Base-by-base conservation (phyloP, 441 rosid species). In the Dalechampia spathulata region DNA sequence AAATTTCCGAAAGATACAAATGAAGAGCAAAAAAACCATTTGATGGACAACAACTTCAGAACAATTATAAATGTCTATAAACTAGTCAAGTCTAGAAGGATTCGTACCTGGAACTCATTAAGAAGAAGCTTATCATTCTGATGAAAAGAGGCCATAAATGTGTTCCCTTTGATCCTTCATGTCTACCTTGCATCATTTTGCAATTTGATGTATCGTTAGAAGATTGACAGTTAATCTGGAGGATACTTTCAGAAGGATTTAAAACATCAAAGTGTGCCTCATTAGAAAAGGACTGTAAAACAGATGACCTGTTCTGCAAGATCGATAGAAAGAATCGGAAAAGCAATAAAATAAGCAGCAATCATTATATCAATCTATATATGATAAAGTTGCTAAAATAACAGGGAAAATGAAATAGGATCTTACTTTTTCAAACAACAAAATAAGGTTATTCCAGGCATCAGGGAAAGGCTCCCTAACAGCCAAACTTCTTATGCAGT, bases 401-500 rank as follows among this genome's bases (percentile, higher is more conserved):
- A n/a, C n/a, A n/a, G n/a, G n/a, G n/a, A 21, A 4, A 23, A 30
- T 5, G 41, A 40, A 19, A 60, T 7, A 55, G 49, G 36, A 40
- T 21, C 63, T 79, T 76, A 92, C 99, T 79, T 75, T 82, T 74
- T 93, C 97, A 56, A 89, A 85, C 57, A 85, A 72, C 63, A 79
- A 67, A 61, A 71, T 49, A 47, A 93, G 92, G 79, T 93, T 93
- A 69, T 82, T 73, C 74, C 73, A 74, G 30, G 97, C 90, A 75
- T 91, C 96, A 21, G 90, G 97, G 61, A 93, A 93, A 45, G 93
- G 97, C 60, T 89, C 97, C 71, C 78, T 87, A 48, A 89, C 87
- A 11, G 99, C 96, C 68, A 93, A 78, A 74, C 99, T 93, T 81
- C 99, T 79, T 46, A 92, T 68, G 57, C 90, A 92, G 49, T 86